Conservation (phyloP, 805 yeast genomes). For the Starmerella khaoyaiensis region DNA sequence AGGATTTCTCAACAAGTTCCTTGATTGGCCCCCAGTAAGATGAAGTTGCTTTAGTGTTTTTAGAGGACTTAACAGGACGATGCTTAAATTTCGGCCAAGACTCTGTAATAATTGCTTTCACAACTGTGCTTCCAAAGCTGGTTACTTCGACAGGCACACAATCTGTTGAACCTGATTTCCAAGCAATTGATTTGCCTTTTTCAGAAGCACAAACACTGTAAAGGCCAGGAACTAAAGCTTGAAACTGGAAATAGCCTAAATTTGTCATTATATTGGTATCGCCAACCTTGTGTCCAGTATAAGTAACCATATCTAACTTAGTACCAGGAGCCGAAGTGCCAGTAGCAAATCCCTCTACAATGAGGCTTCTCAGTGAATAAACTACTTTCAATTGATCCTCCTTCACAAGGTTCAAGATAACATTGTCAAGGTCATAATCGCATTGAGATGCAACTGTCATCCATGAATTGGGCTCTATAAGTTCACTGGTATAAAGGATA, state of each 20-base stretch:
- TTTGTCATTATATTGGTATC: slow-evolving; percentile 68
- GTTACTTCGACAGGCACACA: slow-evolving; percentile 3
- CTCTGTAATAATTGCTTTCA: not conserved
- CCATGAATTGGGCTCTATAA: slow-evolving; percentile 60
- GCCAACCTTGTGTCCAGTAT: slow-evolving; percentile 9
- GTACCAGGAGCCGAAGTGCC: slow-evolving; percentile 33
- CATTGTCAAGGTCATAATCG: slow-evolving; percentile 50
- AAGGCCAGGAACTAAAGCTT: slow-evolving; percentile 50
- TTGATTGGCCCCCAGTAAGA: not conserved
- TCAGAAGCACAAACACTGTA: slow-evolving; percentile 32
- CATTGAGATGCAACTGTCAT: slow-evolving; percentile 41
- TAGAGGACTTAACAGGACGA: not conserved
- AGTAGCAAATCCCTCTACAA: slow-evolving; percentile 37
- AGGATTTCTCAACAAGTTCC: not conserved
- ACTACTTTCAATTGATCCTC: slow-evolving; percentile 32
- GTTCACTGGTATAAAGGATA: slow-evolving; percentile 40
- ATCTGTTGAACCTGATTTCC: not conserved
- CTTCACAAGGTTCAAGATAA: slow-evolving; percentile 33
- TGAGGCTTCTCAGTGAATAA: slow-evolving; percentile 40
- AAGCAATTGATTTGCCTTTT: slow-evolving; percentile 1
- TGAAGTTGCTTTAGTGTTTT: not conserved
- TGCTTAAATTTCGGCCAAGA: not conserved
- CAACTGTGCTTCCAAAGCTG: not conserved
- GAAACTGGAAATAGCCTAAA: slow-evolving; percentile 72
- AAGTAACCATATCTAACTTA: slow-evolving; percentile 32